Evolutionary conservation across 2,329 filamentous ascomycete genomes (phyloP), one percentile per base, ranked within the genome.

Genomic region (Fusarium sarcochroum): DNA sequence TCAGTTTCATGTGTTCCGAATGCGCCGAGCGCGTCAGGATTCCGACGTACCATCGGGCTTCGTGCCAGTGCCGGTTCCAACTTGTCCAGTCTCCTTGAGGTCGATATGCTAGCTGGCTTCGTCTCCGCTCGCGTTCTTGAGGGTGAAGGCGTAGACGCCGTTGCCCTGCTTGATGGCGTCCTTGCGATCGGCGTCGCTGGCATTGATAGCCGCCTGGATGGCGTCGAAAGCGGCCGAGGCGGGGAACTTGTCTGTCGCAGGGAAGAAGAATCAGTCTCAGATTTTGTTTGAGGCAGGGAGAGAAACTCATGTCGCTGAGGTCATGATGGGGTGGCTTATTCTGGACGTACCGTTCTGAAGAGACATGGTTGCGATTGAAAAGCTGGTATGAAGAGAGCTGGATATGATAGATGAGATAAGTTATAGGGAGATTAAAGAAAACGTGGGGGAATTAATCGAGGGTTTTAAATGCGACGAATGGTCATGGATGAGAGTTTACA

Each of bases 51-150:
- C 93, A 78, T 90, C 93, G 40, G 95, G 90, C 85, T 98, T 97
- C 72, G 87, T 88, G 73, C 91, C 91, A 25, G 87, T 79, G 57
- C 96, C 96, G 77, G 91, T 91, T 74, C 87, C 91, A 41, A 97
- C 94, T 57, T 87, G 87, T 68, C 96, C 96, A 66, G 90, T 91
- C 76, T 97, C 88, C 87, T 98, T 98, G 66, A 99, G 89, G 80
- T 99, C 96, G 73, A 99, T 93, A 84, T 97, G 89, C 96, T 96
- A 99, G 82, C 89, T 92, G 76, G 93, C 90, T 61, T 90, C 90
- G 80, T 94, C 88, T 74, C 93, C 93, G 23, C 86, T 86, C 60
- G 84, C 81, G 87, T 99, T 99, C 87, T 97, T 98, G 71, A 99
- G 85, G 55, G 89, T 93, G 83, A 99, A 98, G 64, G 91, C 91